Base-by-base conservation (phyloP, 2,329 filamentous ascomycete genomes). In the Arachnomyces sp. region DNA sequence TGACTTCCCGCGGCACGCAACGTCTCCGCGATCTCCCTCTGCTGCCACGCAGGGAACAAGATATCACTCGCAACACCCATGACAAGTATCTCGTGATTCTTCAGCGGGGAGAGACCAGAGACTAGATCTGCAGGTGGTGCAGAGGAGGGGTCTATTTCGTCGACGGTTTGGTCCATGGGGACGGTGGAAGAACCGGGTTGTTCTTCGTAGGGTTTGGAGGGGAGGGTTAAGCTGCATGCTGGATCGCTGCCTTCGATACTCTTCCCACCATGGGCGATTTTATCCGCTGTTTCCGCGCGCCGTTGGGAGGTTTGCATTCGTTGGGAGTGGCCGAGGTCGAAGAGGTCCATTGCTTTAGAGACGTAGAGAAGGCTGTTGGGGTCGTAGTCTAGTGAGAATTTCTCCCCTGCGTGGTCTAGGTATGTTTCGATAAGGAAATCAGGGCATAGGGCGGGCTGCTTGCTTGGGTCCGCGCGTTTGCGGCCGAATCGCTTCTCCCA, bases 351-450 rank as follows among this genome's bases (percentile, higher is more conserved):
- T 4, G 92, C 92, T 66, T 98, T 98, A 61, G 87, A 94, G 42
- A 98, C 86, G 61, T 98, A 98, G 2, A 98, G 71, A 30, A 96
- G 68, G 56, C 88, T 94, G 65, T 98, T 98, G 17, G 92, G 80
- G 55, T 98, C 92, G 59, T 96, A 96, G 48, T 92, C 89, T 17
- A 98, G 73, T 58, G 88, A 95, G 71, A 94, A 98, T 64, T 98
- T 98, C 68, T 98, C 92, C 14, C 92, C 92, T 0, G 92, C 92
- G 56, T 98, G 92, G 62, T 98, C 92, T 13, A 98, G 77, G 58
- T 98, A 98, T 0, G 92, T 98, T 66, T 98, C 92, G 50, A 98
- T 94, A 16, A 98, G 72, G 57, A 96, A 98, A 59, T 98, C 92
- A 0, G 92, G 89, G 54, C 92, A 98, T n/a, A 98, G 66, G 0